These are phyloP conservation scores for Macadamia integrifolia DNA, from an alignment of 164 flowering plant species.

Conservation along the genomic window DNA sequence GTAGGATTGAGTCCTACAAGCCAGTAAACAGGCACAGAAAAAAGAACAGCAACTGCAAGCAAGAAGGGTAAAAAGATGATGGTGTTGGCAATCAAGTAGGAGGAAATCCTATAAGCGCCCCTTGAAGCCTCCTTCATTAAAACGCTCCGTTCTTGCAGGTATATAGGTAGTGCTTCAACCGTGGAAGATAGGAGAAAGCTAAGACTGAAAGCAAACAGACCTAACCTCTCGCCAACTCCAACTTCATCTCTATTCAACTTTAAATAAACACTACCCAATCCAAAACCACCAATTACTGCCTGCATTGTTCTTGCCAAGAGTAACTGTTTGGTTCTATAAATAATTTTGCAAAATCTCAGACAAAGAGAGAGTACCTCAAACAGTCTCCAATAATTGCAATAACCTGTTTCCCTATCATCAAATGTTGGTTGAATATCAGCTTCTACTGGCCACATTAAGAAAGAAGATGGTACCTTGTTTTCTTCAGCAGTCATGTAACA, in stretches of 20 bases:
- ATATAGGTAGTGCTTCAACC: slow-evolving; percentile 89
- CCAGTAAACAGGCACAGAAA: slow-evolving; percentile 80
- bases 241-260: slow-evolving; percentile 53
- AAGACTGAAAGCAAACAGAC: slow-evolving; percentile 87
- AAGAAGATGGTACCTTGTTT: slow-evolving; percentile 11
- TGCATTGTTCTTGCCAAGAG: slow-evolving; percentile 85
- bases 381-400: slow-evolving; percentile 14
- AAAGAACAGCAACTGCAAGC: slow-evolving; percentile 61
- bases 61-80: slow-evolving; percentile 75
- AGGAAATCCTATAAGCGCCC: slow-evolving; percentile 72
- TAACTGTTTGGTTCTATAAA: slow-evolving; percentile 84
- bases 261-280: slow-evolving; percentile 70
- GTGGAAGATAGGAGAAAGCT: slow-evolving; percentile 92
- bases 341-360: slow-evolving; percentile 73
- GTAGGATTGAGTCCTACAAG: slow-evolving; percentile 85
- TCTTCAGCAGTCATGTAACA: background rate
- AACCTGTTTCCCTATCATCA: background rate
- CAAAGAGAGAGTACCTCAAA: slow-evolving; percentile 54
- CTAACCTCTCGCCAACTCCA: slow-evolving; percentile 73
- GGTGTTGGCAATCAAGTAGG: slow-evolving; percentile 91
- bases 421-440: background rate
- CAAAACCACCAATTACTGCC: slow-evolving; percentile 82
- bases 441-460: slow-evolving; percentile 25
- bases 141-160: slow-evolving; percentile 77
- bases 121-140: slow-evolving; percentile 86